These are phyloP conservation scores for Podospora comata DNA, from an alignment of 495 filamentous ascomycete species.

Conservation along the genomic window DNA sequence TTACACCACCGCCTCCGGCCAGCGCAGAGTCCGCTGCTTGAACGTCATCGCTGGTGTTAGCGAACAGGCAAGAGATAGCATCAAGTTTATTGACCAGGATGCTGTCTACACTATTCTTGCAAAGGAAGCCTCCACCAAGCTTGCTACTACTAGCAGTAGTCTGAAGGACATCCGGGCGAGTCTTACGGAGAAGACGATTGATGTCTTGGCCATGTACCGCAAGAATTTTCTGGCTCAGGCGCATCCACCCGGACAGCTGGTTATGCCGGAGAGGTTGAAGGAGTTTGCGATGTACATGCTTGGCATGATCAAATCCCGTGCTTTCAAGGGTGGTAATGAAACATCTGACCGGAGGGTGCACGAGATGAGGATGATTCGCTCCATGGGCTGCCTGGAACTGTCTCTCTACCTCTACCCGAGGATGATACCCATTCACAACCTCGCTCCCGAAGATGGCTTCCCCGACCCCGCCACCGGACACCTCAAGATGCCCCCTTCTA, in stretches of 20 bases:
- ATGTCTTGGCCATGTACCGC: conserved; percentile 89
- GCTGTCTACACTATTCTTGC: conserved; percentile 83
- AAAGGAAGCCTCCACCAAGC: conserved; percentile 84
- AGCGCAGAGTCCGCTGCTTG: conserved; percentile 86
- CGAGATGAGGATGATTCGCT: conserved; percentile 84
- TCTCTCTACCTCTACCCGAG: conserved; percentile 93
- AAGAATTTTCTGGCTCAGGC: conserved; percentile 77
- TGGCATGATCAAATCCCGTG: conserved; percentile 83
- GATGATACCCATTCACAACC: conserved; percentile 87
- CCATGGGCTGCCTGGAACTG: conserved; percentile 79
- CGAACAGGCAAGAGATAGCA: conserved; percentile 74
- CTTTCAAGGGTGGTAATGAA: conserved; percentile 91
- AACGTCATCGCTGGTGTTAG: conserved; percentile 92
- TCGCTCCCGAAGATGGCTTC: conserved; percentile 84
- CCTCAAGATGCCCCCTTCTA: conserved; percentile 70
- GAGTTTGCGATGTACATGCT: conserved; percentile 98
- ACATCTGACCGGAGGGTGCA: conserved; percentile 88
- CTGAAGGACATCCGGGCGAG: conserved; percentile 84
- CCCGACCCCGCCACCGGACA: conserved; percentile 78
- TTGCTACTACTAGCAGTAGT: conserved; percentile 61
- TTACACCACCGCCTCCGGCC: conserved; percentile 87
- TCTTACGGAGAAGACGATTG: conserved; percentile 88
- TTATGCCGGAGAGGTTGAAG: conserved; percentile 93
- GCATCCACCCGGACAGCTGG: conserved; percentile 87
- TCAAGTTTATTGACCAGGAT: conserved; percentile 94